Evolutionary conservation across 768 basidiomycete species (phyloP).

Genomic region (Amanita muscaria): DNA sequence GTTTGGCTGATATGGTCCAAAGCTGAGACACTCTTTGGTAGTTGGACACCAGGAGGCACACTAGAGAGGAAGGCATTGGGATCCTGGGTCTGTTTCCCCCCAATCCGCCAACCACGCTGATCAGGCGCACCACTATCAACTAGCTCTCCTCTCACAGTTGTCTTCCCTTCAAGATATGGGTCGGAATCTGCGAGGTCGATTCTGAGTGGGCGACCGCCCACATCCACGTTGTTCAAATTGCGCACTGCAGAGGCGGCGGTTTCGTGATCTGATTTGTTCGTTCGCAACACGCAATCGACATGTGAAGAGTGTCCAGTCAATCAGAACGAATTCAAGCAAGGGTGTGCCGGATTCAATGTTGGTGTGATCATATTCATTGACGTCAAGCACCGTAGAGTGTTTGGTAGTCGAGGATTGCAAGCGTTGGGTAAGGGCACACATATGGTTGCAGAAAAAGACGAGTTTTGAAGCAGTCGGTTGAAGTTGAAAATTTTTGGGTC

Average conservation of each 20-base stretch:
- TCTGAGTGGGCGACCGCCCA: conserved; percentile 85
- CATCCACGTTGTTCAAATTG: conserved; percentile 88
- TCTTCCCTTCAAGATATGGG: conserved; percentile 86
- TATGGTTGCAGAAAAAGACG: conserved; percentile 1
- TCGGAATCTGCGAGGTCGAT: conserved; percentile 94
- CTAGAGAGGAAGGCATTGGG: conserved; percentile 48
- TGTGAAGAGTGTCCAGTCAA: conserved; percentile 5
- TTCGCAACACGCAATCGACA: conserved; percentile 12
- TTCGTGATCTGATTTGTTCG: conserved; percentile 69
- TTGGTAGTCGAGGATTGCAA: neutral
- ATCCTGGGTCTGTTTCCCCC: conserved; percentile 40
- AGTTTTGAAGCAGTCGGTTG: neutral
- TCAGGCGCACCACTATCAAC: conserved; percentile 58
- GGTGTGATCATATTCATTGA: conserved; percentile 2
- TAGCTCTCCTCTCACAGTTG: conserved; percentile 76
- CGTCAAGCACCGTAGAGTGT: conserved; percentile 1
- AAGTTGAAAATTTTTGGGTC: conserved; percentile 24
- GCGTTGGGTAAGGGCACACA: neutral
- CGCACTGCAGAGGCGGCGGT: conserved; percentile 93
- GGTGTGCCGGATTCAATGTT: conserved; percentile 2
- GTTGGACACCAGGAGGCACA: conserved; percentile 69
- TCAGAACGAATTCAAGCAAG: conserved; percentile 3
- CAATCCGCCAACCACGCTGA: conserved; percentile 46
- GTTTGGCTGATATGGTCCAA: conserved; percentile 82
- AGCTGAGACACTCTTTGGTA: conserved; percentile 61